Evolutionary conservation across 257 asterid species (phyloP), one percentile per base, ranked within the genome.

Genomic region (Solanum bulbocastanum): DNA sequence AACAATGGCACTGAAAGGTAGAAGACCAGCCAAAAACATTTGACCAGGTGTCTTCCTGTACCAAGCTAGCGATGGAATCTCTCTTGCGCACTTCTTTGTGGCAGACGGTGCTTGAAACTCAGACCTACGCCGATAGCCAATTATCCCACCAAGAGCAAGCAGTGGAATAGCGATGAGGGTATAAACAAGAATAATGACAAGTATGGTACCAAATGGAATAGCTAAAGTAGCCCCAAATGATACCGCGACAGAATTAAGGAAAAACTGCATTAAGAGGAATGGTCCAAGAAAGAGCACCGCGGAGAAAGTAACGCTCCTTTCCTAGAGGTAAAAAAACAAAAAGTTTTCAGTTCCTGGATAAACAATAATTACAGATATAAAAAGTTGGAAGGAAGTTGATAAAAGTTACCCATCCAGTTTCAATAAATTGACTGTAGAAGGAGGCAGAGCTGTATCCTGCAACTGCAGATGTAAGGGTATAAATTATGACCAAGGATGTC

Each of bases 21-120:
- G 90, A 90, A 97, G 95, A 36, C 98, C 99, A 37, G 92, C 98
- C 40, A 96, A 89, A 88, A 97, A 92, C 95, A 97, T 93, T 89
- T 97, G 96, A 69, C 93, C 91, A 5, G 94, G 96, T 76, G 92
- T 89, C 91, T 90, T 96, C 84, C 91, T 88, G 87, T 96, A 93
- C 98, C 98, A 97, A 66, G 93, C 73, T 87, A 91, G 83, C 0
- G 89, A 68, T 25, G 94, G 94, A 87, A 92, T 91, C 89, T 93
- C 98, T 87, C 95, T 90, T 11, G 95, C 92, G 86, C 49, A 27
- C 87, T 90, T 95, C 91, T 90, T 94, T 32, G 93, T 87, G 75
- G 89, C 46, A 1, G 93, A 88, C 74, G 98, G 90, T 37, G 92
- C 91, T 75, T 85, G 94, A 87, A 88, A 88, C 87, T 89, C 92